Percentiles rank a stretch among this genome's conserved stretches.
These are phyloP conservation scores for Micractinium conductrix DNA, from an alignment of 139 green algal genomes.

Conservation along the genomic window DNA sequence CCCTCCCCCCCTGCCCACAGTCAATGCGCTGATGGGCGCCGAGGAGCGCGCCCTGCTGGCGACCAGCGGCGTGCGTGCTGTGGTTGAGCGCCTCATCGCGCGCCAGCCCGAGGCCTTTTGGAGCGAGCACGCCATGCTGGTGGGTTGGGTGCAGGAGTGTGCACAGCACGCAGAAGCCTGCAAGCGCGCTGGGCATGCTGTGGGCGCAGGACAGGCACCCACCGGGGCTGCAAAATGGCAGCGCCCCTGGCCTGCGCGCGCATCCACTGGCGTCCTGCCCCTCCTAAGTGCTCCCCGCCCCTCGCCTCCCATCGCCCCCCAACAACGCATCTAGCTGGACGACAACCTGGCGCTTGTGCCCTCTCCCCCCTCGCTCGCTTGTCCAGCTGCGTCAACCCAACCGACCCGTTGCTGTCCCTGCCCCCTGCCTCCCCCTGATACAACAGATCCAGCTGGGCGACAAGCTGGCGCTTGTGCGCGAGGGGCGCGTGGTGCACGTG, in stretches of 20 bases:
- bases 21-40: conserved; percentile 18
- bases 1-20: background rate
- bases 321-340: background rate
- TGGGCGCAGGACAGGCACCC: too few relatives aligned
- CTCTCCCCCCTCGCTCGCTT: background rate
- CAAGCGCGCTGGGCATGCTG: too few relatives aligned
- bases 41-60: conserved; percentile 11
- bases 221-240: background rate
- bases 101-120: conserved; percentile 48
- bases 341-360: background rate
- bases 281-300: too few relatives aligned
- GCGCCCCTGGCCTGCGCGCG: background rate
- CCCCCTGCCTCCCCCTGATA: background rate
- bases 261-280: background rate
- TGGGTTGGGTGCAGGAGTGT: conserved; percentile 13
- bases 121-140: conserved; percentile 57
- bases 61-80: conserved; percentile 16
- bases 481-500: conserved; percentile 53
- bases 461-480: conserved; percentile 53
- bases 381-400: background rate
- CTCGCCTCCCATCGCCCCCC: too few relatives aligned
- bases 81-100: conserved; percentile 35
- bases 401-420: background rate
- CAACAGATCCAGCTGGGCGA: conserved; percentile 66
- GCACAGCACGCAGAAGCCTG: too few relatives aligned